Percentiles rank a stretch among this genome's conserved stretches.
Evolutionary conservation across 2,329 filamentous ascomycete species (phyloP).

Genomic region (Ceratocystis cacaofunesta): DNA sequence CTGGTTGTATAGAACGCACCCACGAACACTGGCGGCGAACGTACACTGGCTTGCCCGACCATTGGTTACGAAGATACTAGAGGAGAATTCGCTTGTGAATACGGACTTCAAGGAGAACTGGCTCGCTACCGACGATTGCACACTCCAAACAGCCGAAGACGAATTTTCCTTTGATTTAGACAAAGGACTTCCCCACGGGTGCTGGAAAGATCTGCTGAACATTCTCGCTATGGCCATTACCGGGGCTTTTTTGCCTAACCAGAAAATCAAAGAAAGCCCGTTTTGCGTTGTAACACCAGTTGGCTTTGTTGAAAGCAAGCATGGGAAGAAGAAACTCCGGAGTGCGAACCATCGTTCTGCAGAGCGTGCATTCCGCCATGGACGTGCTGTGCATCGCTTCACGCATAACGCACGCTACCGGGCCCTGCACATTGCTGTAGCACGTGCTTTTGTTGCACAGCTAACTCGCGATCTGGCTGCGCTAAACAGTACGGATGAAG

Average conservation of each 20-base stretch:
- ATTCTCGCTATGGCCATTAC: constrained; percentile 38
- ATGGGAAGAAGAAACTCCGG: background rate
- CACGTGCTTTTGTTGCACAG: constrained; percentile 42
- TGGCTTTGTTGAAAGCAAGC: background rate
- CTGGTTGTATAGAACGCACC: constrained; percentile 41
- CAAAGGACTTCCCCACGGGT: constrained; percentile 38
- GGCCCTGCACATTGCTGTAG: constrained; percentile 36
- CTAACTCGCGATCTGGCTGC: constrained; percentile 32
- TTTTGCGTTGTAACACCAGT: background rate
- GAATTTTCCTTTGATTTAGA: constrained; percentile 26
- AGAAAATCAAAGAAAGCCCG: background rate
- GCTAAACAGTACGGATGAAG: constrained; percentile 27
- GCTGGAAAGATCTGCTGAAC: constrained; percentile 48
- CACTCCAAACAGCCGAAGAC: constrained; percentile 19
- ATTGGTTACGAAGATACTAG: constrained; percentile 38
- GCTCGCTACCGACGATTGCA: constrained; percentile 20
- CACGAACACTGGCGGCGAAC: constrained; percentile 20
- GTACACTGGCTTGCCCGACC: constrained; percentile 40
- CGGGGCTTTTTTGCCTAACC: constrained; percentile 18
- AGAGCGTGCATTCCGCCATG: constrained; percentile 26
- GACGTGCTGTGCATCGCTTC: constrained; percentile 28
- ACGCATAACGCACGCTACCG: constrained; percentile 32
- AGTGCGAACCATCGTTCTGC: background rate
- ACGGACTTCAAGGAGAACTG: constrained; percentile 23
- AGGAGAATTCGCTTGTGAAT: constrained; percentile 19